Conservation (phyloP, 2,329 filamentous ascomycete genomes). For the Trichoderma sp. region DNA sequence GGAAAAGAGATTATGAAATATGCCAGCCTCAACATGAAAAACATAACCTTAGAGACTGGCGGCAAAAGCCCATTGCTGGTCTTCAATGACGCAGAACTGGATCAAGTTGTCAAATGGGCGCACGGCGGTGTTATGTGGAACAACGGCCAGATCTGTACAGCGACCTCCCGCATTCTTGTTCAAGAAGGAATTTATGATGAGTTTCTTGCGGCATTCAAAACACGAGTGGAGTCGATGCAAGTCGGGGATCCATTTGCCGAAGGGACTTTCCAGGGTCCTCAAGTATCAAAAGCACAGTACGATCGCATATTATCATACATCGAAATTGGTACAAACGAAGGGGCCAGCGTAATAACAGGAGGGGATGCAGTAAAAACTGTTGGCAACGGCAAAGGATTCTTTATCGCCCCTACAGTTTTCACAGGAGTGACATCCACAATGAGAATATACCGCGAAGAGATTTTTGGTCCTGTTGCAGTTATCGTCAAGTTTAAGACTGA, state of each 20-base stretch:
- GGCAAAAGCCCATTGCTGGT: slow-evolving; percentile 49
- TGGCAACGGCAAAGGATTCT: background rate
- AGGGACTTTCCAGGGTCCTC: slow-evolving; percentile 40
- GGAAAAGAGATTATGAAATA: slow-evolving; percentile 36
- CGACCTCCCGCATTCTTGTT: background rate
- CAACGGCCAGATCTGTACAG: background rate
- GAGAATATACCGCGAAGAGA: background rate
- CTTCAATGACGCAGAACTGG: background rate
- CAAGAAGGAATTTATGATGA: background rate
- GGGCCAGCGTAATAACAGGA: background rate
- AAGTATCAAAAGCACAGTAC: slow-evolving; percentile 35
- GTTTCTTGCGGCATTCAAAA: background rate
- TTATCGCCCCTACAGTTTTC: background rate
- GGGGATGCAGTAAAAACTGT: background rate
- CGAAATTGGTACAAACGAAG: background rate
- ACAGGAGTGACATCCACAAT: background rate
- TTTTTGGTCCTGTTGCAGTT: background rate
- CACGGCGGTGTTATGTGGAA: background rate
- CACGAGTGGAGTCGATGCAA: background rate
- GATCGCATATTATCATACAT: slow-evolving; percentile 31
- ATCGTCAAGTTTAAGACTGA: background rate
- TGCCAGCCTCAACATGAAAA: slow-evolving; percentile 62
- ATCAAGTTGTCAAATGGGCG: background rate
- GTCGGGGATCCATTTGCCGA: slow-evolving; percentile 24
- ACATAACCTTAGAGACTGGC: slow-evolving; percentile 71